phyloP scores from a whole-genome alignment of 768 basidiomycete species.

The Pleurotus tuber-regium region DNA sequence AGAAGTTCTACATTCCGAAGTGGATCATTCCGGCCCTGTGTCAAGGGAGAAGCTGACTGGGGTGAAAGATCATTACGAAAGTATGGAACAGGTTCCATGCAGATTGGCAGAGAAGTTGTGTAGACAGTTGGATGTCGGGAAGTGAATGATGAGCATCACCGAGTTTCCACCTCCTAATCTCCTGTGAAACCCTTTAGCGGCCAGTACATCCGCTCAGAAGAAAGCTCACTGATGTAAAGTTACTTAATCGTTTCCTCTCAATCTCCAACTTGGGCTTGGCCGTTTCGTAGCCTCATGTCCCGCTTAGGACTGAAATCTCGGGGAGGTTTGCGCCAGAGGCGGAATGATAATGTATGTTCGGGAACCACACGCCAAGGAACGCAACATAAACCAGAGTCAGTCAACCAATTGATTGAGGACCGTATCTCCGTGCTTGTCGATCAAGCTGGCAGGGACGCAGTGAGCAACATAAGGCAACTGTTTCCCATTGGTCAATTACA shows the following conservation, averaged over 20 bases:
- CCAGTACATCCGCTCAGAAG: not conserved
- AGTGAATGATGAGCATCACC: slow-evolving; percentile 9
- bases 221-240: not conserved
- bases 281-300: slow-evolving; percentile 6
- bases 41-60: slow-evolving; percentile 4
- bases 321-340: too few relatives aligned
- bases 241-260: not conserved
- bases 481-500: too few relatives aligned
- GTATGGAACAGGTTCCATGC: slow-evolving; percentile 10
- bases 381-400: too few relatives aligned
- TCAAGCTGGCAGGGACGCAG: not conserved
- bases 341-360: too few relatives aligned
- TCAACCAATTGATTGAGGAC: too few relatives aligned
- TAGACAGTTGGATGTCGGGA: slow-evolving; percentile 8
- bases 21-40: slow-evolving; percentile 4
- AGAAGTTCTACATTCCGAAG: slow-evolving; percentile 1
- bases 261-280: not conserved
- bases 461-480: too few relatives aligned
- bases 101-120: slow-evolving; percentile 8
- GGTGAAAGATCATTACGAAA: slow-evolving; percentile 7
- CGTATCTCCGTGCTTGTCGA: too few relatives aligned
- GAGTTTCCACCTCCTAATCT: slow-evolving; percentile 10
- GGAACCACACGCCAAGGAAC: too few relatives aligned
- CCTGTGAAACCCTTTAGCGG: slow-evolving; percentile 1
- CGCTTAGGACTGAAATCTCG: not conserved